Evolutionary conservation across 129 eudicot genomes (phyloP).

Genomic region (Arctium lappa): DNA sequence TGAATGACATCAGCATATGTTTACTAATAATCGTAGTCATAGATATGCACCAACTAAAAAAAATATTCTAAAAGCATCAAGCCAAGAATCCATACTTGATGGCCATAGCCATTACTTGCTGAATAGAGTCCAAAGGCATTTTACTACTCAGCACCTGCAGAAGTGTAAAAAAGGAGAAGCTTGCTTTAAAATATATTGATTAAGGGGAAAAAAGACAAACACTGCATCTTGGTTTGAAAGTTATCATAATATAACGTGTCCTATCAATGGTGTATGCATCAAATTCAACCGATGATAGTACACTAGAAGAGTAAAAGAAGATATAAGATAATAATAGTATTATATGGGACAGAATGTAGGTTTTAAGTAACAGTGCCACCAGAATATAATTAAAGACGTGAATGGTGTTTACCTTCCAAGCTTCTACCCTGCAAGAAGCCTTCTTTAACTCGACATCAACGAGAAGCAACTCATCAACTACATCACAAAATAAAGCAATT

Average conservation of each 20-base stretch:
- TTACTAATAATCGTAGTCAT: not conserved
- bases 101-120: constrained; percentile 66
- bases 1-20: constrained; percentile 29
- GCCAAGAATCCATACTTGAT: constrained; percentile 49
- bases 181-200: not conserved
- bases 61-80: not conserved
- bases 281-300: not conserved
- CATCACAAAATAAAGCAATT: constrained; percentile 16
- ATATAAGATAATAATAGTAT: not conserved
- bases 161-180: constrained; percentile 5
- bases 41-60: not conserved
- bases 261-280: not conserved
- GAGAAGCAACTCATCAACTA: constrained; percentile 66
- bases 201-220: not conserved
- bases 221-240: not conserved
- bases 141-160: constrained; percentile 53
- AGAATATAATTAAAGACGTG: constrained; percentile 5
- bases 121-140: constrained; percentile 55
- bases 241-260: not conserved
- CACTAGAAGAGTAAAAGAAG: not conserved
- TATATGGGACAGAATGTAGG: not conserved
- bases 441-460: constrained; percentile 76
- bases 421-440: constrained; percentile 89
- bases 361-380: not conserved
- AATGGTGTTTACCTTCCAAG: constrained; percentile 57